A percentile compares a stretch with the other conserved stretches of the same genome.
These are phyloP conservation scores for Diaporthe ampelina DNA, from an alignment of 2,329 filamentous ascomycete genomes.

Conservation along the genomic window DNA sequence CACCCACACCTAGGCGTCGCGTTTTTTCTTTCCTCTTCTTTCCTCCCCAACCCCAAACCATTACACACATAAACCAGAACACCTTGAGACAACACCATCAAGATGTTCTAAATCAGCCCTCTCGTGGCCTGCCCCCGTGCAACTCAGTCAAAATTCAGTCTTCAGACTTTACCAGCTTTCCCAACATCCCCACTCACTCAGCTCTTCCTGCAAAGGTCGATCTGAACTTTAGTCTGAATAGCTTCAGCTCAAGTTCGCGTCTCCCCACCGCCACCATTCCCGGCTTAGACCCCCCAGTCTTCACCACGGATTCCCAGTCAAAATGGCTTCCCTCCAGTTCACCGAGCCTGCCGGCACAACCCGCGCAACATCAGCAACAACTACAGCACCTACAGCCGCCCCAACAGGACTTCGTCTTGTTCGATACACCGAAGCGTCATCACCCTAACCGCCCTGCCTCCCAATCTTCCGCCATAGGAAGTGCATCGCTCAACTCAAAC, in stretches of 20 bases:
- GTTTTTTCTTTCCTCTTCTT: constrained; percentile 45
- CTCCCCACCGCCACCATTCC: constrained; percentile 70
- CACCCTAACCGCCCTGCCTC: constrained; percentile 59
- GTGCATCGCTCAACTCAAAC: constrained; percentile 62
- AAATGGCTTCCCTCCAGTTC: constrained; percentile 83
- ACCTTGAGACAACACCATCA: constrained; percentile 59
- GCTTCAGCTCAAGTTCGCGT: constrained; percentile 71
- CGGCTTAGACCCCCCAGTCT: constrained; percentile 78
- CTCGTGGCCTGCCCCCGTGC: constrained; percentile 51
- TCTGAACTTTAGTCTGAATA: constrained; percentile 74
- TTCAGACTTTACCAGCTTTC: constrained; percentile 53
- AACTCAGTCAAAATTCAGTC: constrained; percentile 67
- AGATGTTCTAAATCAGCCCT: constrained; percentile 71
- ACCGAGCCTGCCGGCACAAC: constrained; percentile 72
- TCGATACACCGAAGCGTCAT: constrained; percentile 67
- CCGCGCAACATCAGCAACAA: constrained; percentile 67
- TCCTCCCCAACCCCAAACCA: constrained; percentile 52
- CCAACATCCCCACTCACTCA: constrained; percentile 66
- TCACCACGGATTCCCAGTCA: constrained; percentile 87
- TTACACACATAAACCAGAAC: constrained; percentile 48
- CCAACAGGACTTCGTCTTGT: constrained; percentile 85
- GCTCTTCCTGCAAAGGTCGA: constrained; percentile 70
- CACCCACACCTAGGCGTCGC: background rate
- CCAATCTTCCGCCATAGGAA: constrained; percentile 55
- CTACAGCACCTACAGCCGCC: constrained; percentile 62